These are phyloP conservation scores for Talaromyces albobiverticillius DNA, from an alignment of 2,329 filamentous ascomycete genomes.

Conservation along the genomic window DNA sequence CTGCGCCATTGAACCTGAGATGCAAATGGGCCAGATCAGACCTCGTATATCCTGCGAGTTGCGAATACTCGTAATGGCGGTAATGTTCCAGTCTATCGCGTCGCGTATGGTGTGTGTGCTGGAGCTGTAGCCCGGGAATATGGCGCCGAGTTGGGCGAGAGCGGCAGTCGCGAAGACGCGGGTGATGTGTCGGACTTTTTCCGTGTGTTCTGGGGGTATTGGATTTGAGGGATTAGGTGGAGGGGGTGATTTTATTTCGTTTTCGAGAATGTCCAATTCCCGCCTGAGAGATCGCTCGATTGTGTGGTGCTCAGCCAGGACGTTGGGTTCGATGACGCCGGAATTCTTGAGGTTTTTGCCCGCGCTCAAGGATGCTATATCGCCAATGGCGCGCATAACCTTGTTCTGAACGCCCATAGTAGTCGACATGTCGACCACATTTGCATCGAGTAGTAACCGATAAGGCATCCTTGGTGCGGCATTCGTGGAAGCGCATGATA, in stretches of 20 bases:
- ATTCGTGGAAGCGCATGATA: slow-evolving; percentile 16
- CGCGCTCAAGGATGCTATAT: slow-evolving; percentile 11
- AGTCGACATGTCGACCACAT: slow-evolving; percentile 11
- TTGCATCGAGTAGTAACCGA: slow-evolving; percentile 4
- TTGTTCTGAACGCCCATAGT: slow-evolving; percentile 18
- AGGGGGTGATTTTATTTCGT: neutral
- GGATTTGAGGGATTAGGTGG: neutral
- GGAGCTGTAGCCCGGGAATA: neutral
- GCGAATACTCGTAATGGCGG: slow-evolving; percentile 6
- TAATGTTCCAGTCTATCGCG: neutral
- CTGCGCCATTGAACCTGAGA: slow-evolving; percentile 18
- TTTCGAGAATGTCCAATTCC: neutral
- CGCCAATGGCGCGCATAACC: slow-evolving; percentile 16
- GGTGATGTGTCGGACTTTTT: neutral
- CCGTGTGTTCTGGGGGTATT: neutral
- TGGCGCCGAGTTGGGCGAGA: neutral
- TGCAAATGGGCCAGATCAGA: slow-evolving; percentile 18
- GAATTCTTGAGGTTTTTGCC: neutral
- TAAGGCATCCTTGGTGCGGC: slow-evolving; percentile 13
- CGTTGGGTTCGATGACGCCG: too few species aligned
- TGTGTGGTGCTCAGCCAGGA: neutral
- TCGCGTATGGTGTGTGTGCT: neutral
- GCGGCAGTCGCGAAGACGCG: slow-evolving; percentile 5
- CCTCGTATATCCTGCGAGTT: slow-evolving; percentile 13
- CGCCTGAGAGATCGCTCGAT: slow-evolving; percentile 1